These are phyloP conservation scores for Nicotiana undulata DNA, from an alignment of 257 asterid species.

Conservation along the genomic window DNA sequence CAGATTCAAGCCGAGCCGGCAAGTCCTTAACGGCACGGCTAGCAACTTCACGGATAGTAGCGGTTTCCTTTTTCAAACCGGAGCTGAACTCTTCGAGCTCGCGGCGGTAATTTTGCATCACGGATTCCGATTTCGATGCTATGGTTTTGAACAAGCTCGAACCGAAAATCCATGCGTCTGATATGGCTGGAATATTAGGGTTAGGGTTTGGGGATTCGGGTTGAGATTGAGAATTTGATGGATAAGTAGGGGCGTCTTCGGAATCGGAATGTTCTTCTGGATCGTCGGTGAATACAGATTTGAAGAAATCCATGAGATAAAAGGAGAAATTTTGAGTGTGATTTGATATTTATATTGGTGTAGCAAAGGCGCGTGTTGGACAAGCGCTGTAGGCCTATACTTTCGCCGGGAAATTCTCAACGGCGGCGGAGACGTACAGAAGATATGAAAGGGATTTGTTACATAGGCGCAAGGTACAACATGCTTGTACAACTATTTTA, in stretches of 20 bases:
- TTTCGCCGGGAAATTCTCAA: background rate
- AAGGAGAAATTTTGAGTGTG: background rate
- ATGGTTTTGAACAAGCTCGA: conserved; percentile 51
- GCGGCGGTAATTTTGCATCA: conserved; percentile 59
- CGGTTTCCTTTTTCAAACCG: conserved; percentile 58
- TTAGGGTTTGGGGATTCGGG: conserved; percentile 20
- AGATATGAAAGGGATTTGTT: background rate
- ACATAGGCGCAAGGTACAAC: background rate
- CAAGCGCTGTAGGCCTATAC: background rate
- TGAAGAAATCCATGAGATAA: conserved; percentile 67
- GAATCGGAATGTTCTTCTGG: conserved; percentile 31
- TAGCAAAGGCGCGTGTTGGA: background rate
- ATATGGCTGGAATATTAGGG: conserved; percentile 8
- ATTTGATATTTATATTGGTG: background rate
- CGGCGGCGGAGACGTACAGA: background rate
- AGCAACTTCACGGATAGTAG: conserved; percentile 62
- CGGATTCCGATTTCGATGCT: conserved; percentile 67
- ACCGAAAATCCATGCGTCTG: conserved; percentile 50
- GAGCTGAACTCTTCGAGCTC: conserved; percentile 76
- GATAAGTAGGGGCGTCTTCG: conserved; percentile 23
- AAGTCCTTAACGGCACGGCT: conserved; percentile 65
- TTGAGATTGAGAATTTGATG: conserved; percentile 21
- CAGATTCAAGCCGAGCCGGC: conserved; percentile 71
- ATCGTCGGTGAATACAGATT: conserved; percentile 59
- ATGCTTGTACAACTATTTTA: background rate